Evolutionary conservation across 2,329 filamentous ascomycete genomes (phyloP), one percentile per base, ranked within the genome.

Genomic region (Cercospora sp.): DNA sequence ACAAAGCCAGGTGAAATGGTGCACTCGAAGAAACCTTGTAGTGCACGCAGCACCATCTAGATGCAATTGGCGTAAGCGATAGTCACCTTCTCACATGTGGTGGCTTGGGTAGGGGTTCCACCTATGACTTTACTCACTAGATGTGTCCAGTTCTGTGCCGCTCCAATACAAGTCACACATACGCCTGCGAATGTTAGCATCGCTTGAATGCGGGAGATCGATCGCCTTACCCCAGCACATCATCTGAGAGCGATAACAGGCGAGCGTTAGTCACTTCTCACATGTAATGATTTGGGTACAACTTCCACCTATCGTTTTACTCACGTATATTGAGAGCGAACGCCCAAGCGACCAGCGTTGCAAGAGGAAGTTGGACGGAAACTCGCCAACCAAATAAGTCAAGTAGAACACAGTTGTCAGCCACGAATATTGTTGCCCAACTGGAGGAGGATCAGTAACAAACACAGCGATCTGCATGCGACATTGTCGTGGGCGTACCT

Each of bases 391-490:
- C 49, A 81, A 72, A 67, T 81, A 83, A 0, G 80, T 77, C 61
- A 82, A 76, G 66, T 82, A 84, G 69, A 82, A 82, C 13, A 82
- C 76, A 1, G 79, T 81, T 0, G 79, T 80, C 0, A 81, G 72
- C 80, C 79, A 82, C 1, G 75, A 79, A 67, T 82, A 82, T 51
- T 82, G 74, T 1, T 77, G 74, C 0, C 77, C 78, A 0, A 74
- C 69, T 51, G 45, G 45, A 26, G 1, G 2, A 24, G 6, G 5
- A 6, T 51, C 5, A 51, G 45, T 3, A 1, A 51, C 5, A 24
- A n/a, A 10, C 18, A 51, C n/a, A 49, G 3, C 2, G 18, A 2
- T 5, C 9, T 49, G 43, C 1, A 18, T 4, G n/a, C 2, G 43
- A 24, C 21, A 13, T 24, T 2, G 18, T 26, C 45, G 1, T 13